Evolutionary conservation across 192 early-diverging fungal species (phyloP), one percentile per base, ranked within the genome.

Genomic region (Backusella tuberculispora): DNA sequence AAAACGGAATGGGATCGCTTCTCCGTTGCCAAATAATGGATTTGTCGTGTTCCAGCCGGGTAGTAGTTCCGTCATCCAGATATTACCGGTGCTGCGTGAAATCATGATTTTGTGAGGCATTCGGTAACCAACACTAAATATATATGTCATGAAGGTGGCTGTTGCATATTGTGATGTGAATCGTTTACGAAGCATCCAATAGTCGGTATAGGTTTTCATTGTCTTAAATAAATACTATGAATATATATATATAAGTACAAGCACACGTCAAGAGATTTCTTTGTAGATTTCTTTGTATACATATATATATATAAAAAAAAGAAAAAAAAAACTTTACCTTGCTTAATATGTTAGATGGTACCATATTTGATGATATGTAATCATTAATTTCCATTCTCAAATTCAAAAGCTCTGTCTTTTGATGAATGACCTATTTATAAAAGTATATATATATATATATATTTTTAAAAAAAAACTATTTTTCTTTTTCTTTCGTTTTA

Each of bases 1-100:
- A 80, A 99, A 89, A 9, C 98, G 89, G 93, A 99, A 99, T 3
- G 97, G 98, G 19, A 99, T 94, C 1, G 92, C 81, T 80, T 99
- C 98, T 21, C 85, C 87, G 77, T 87, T 92, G 69, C 90, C 89
- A 66, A 89, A 88, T 6, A 85, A 74, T 1, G 88, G 87, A 5
- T 76, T 80, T 26, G 73, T 64, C 9, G 78, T 76, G 8, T 83
- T 79, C 77, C 81, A 88, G 2, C 84, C 83, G 26, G 98, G 95
- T 21, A 94, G 77, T 74, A 99, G 77, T 47, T 99, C 98, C 3
- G 89, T 87, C 38, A 88, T 85, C 91, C 94, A 97, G 12, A 99
- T 88, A 76, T 91, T 94, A 17, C 96, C 98, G 0, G 93, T 92
- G 42, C 83, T 83, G 65, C 90, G 85, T 10, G 97, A 98, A 15